A percentile compares a stretch with the other conserved stretches of the same genome.
phyloP scores from a whole-genome alignment of 352 stramenopile genomes.

The Aphanomyces invadans region DNA sequence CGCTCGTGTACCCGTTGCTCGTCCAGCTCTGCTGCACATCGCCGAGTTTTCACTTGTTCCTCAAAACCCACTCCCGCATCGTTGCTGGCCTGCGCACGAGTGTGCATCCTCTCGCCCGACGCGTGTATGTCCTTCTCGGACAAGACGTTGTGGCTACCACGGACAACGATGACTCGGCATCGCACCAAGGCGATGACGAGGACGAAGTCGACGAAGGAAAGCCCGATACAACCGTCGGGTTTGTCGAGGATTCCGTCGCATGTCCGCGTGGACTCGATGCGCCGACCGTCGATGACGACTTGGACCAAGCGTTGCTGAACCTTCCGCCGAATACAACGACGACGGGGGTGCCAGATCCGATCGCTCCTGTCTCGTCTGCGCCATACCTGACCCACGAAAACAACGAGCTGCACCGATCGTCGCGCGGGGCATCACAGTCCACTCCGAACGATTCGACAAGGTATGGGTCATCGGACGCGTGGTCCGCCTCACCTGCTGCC shows the following conservation, averaged over 20 bases:
- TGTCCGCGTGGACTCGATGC: not conserved
- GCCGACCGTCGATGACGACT: not conserved
- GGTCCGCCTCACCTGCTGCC: no score
- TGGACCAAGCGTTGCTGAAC: not conserved
- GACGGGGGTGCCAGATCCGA: not conserved
- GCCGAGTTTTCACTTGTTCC: not conserved
- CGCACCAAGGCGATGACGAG: not conserved
- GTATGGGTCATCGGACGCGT: no score
- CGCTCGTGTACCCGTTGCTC: not conserved
- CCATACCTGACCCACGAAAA: not conserved
- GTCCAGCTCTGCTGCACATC: not conserved
- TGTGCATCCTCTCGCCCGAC: not conserved
- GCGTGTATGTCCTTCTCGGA: conserved; percentile 12
- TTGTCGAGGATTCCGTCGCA: not conserved
- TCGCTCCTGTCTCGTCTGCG: not conserved
- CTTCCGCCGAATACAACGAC: not conserved
- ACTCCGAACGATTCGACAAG: not conserved
- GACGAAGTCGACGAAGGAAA: conserved; percentile 6
- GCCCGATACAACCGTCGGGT: not conserved
- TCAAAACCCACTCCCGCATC: not conserved
- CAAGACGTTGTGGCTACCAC: not conserved
- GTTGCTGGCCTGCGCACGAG: not conserved
- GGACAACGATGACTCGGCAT: not conserved
- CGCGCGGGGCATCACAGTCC: not conserved
- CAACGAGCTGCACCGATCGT: not conserved